These are phyloP conservation scores for Salix purpurea DNA, from an alignment of 345 rosid species.

Conservation along the genomic window DNA sequence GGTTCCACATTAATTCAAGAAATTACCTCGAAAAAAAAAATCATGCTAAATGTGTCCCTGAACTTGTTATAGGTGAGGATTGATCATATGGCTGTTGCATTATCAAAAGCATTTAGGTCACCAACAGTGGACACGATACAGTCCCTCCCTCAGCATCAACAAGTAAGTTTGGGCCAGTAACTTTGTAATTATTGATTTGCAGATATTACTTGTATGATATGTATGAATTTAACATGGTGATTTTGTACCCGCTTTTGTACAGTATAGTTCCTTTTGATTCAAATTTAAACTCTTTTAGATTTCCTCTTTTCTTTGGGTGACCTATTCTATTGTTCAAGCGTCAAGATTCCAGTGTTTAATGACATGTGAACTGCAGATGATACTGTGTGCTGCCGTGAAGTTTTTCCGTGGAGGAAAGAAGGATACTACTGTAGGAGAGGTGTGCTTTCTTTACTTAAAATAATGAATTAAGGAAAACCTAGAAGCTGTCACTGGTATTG, in stretches of 20 bases:
- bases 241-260: too few relatives aligned
- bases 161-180: constrained; percentile 41
- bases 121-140: constrained; percentile 78
- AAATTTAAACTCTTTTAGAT: neutral
- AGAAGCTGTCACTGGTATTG: constrained; percentile 6
- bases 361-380: constrained; percentile 43
- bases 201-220: neutral
- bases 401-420: constrained; percentile 76
- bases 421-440: constrained; percentile 73
- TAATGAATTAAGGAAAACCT: neutral
- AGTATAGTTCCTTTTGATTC: neutral
- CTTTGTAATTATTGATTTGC: neutral
- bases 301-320: neutral
- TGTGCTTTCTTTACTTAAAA: constrained; percentile 16
- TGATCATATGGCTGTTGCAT: constrained; percentile 75
- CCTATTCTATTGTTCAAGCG: neutral
- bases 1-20: neutral
- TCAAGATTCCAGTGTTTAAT: neutral
- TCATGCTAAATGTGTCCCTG: neutral
- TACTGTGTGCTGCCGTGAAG: constrained; percentile 75
- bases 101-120: constrained; percentile 77
- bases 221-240: too few relatives aligned
- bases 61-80: constrained; percentile 57
- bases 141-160: constrained; percentile 96
- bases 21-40: neutral